These are phyloP conservation scores for Cocos nucifera DNA, from an alignment of 176 grass and related monocot species.

Conservation along the genomic window DNA sequence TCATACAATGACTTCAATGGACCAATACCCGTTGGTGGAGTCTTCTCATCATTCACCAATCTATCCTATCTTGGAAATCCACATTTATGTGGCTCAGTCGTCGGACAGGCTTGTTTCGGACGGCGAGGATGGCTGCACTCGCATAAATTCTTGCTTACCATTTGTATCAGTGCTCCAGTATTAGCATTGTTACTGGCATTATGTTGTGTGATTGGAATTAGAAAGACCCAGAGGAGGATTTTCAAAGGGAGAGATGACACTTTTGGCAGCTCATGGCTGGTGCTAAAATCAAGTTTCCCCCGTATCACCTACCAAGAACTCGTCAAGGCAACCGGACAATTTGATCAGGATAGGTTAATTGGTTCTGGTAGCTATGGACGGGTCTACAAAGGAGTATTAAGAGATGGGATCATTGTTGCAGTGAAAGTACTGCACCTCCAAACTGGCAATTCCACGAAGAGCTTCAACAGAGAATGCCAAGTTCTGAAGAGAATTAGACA, in stretches of 20 bases:
- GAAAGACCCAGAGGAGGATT: slow-evolving; percentile 31
- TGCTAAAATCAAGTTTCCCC: slow-evolving; percentile 67
- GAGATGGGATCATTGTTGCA: slow-evolving; percentile 60
- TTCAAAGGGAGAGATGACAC: slow-evolving; percentile 20
- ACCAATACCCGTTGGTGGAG: slow-evolving; percentile 30
- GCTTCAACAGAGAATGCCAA: slow-evolving; percentile 81
- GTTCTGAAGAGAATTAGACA: slow-evolving; percentile 91
- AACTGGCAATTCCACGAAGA: slow-evolving; percentile 77
- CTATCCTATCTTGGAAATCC: slow-evolving; percentile 60
- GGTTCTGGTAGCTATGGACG: slow-evolving; percentile 75
- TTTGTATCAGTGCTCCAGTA: slow-evolving; percentile 24
- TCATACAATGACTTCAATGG: slow-evolving; percentile 74
- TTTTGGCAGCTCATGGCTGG: slow-evolving; percentile 39
- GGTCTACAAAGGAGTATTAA: slow-evolving; percentile 61
- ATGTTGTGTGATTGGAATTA: slow-evolving; percentile 27
- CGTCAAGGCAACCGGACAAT: slow-evolving; percentile 59
- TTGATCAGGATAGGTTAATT: slow-evolving; percentile 42
- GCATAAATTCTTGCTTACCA: slow-evolving; percentile 33
- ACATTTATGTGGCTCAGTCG: slow-evolving; percentile 35
- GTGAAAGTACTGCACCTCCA: slow-evolving; percentile 90
- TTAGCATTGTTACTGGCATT: slow-evolving; percentile 44
- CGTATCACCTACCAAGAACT: slow-evolving; percentile 76
- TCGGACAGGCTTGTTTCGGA: slow-evolving; percentile 16
- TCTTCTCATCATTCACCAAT: slow-evolving; percentile 37
- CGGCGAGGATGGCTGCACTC: slow-evolving; percentile 30